These are phyloP conservation scores for Ilyonectria mors-panacis DNA, from an alignment of 2,329 filamentous ascomycete genomes.

Conservation along the genomic window DNA sequence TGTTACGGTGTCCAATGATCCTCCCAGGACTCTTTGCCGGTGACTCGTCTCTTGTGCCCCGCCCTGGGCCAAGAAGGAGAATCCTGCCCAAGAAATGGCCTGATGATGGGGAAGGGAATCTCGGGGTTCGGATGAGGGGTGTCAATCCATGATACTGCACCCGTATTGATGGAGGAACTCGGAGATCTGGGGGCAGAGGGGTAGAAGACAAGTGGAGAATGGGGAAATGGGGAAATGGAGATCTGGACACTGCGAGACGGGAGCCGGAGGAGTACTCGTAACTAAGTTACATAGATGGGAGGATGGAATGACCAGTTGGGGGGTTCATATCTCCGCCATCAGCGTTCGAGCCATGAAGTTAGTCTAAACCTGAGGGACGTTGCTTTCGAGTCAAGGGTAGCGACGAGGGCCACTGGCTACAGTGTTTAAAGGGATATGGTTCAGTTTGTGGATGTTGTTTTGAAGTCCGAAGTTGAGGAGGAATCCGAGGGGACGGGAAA, in stretches of 20 bases:
- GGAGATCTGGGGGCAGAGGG: slow-evolving; percentile 30
- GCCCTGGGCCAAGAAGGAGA: slow-evolving; percentile 7
- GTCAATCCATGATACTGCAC: slow-evolving; percentile 22
- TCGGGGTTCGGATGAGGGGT: slow-evolving; percentile 25
- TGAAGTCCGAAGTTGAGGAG: background rate
- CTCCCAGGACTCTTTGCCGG: background rate
- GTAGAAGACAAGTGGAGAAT: slow-evolving; percentile 31
- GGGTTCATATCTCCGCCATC: background rate
- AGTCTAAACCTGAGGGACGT: background rate
- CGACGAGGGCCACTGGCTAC: background rate
- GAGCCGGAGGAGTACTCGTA: slow-evolving; percentile 1
- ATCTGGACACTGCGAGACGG: slow-evolving; percentile 8
- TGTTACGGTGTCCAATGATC: slow-evolving; percentile 10
- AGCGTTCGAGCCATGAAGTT: background rate
- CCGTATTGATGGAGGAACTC: slow-evolving; percentile 22
- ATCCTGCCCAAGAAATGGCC: slow-evolving; percentile 4
- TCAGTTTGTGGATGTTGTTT: background rate
- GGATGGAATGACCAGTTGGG: background rate
- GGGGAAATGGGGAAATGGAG: slow-evolving; percentile 44
- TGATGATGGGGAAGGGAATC: slow-evolving; percentile 19
- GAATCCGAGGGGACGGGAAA: slow-evolving; percentile 2
- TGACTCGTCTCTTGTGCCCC: slow-evolving; percentile 4
- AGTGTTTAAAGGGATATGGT: background rate
- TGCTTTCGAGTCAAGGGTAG: background rate
- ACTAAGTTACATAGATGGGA: slow-evolving; percentile 11